These are phyloP conservation scores for Schizochytrium sp. DNA, from an alignment of 108 stramenopile genomes.

Conservation along the genomic window DNA sequence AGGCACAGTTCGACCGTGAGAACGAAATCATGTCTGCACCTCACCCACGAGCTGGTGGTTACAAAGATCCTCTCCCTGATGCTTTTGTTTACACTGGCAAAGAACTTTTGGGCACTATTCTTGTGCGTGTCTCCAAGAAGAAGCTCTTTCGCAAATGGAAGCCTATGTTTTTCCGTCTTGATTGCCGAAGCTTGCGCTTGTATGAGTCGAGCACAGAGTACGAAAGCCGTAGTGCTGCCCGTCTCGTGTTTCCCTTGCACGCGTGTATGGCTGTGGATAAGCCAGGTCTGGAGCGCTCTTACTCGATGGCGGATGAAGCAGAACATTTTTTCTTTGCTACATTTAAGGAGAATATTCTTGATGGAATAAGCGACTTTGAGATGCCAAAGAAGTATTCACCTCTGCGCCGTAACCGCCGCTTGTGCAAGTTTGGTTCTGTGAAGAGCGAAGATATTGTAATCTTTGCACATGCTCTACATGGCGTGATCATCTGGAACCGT, in stretches of 20 bases:
- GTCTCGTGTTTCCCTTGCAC: slow-evolving; percentile 27
- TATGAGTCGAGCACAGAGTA: slow-evolving; percentile 40
- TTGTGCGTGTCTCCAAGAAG: slow-evolving; percentile 49
- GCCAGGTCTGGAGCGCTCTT: slow-evolving; percentile 1
- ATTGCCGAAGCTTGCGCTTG: not conserved
- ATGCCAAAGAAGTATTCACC: slow-evolving; percentile 7
- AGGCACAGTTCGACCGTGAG: not conserved
- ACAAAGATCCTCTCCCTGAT: not conserved
- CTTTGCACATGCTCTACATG: slow-evolving; percentile 50
- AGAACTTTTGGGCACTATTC: slow-evolving; percentile 36
- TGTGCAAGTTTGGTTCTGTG: slow-evolving; percentile 57
- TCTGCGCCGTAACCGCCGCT: not conserved
- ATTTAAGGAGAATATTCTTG: slow-evolving; percentile 12
- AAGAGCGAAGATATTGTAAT: not conserved
- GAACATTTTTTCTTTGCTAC: slow-evolving; percentile 15
- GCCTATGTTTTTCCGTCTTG: slow-evolving; percentile 32
- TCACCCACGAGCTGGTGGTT: slow-evolving; percentile 18
- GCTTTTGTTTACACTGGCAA: not conserved
- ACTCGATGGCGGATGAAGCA: slow-evolving; percentile 17
- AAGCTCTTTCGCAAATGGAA: slow-evolving; percentile 56
- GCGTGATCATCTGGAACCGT: not conserved
- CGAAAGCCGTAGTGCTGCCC: not conserved
- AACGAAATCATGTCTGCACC: not conserved
- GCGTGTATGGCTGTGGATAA: slow-evolving; percentile 1
- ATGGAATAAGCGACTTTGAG: not conserved